A percentile compares a stretch with the other conserved stretches of the same genome.
Conservation (phyloP, 345 rosid genomes). For the Microthlaspi erraticum region DNA sequence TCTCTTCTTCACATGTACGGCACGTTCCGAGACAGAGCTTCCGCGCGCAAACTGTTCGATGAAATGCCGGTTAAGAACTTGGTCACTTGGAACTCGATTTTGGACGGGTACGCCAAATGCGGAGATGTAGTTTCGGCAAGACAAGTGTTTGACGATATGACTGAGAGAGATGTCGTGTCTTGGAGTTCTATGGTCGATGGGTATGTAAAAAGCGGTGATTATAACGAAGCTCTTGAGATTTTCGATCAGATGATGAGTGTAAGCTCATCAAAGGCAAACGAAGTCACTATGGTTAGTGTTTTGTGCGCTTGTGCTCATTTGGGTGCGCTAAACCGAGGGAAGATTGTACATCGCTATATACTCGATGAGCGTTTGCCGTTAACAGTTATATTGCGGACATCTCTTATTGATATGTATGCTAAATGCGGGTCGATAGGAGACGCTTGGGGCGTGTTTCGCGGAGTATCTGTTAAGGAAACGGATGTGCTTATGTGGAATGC, state of each 20-base stretch:
- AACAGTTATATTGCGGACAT: slow-evolving; percentile 65
- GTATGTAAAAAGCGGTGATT: slow-evolving; percentile 65
- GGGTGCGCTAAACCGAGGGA: slow-evolving; percentile 75
- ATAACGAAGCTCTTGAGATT: slow-evolving; percentile 63
- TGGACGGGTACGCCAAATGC: slow-evolving; percentile 77
- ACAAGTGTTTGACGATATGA: slow-evolving; percentile 65
- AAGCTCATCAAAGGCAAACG: slow-evolving; percentile 66
- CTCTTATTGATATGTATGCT: slow-evolving; percentile 90
- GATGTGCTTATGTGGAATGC: slow-evolving; percentile 91
- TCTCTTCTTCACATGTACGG: slow-evolving; percentile 74
- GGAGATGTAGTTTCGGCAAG: slow-evolving; percentile 61
- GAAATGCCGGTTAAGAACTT: slow-evolving; percentile 59
- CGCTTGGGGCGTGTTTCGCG: slow-evolving; percentile 62
- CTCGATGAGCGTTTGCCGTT: slow-evolving; percentile 53
- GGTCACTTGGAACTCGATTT: slow-evolving; percentile 84
- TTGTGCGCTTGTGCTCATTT: slow-evolving; percentile 86
- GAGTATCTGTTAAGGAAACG: slow-evolving; percentile 33
- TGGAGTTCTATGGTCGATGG: slow-evolving; percentile 93
- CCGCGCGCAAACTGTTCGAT: slow-evolving; percentile 71
- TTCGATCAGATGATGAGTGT: slow-evolving; percentile 57
- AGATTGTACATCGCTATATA: slow-evolving; percentile 59
- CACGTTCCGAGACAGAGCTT: slow-evolving; percentile 52
- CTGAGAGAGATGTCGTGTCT: slow-evolving; percentile 70
- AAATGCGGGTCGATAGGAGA: slow-evolving; percentile 83
- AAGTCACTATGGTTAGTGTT: slow-evolving; percentile 88